These are phyloP conservation scores for Penicillium hordei DNA, from an alignment of 2,329 filamentous ascomycete genomes.

Conservation along the genomic window DNA sequence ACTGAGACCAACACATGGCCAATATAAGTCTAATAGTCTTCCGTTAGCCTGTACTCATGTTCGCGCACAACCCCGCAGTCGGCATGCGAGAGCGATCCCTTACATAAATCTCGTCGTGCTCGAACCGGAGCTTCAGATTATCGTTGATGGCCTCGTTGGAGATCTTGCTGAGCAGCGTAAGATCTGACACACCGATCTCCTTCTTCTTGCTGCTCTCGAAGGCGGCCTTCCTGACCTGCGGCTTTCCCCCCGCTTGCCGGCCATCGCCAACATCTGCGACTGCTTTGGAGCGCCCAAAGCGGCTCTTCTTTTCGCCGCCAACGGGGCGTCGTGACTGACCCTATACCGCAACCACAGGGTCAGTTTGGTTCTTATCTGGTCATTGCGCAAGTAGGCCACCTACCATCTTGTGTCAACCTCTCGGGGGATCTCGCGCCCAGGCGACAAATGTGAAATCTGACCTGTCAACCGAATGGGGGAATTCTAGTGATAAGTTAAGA, in stretches of 20 bases:
- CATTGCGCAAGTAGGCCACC: conserved; percentile 13
- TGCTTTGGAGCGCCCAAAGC: conserved; percentile 45
- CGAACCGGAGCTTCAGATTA: conserved; percentile 96
- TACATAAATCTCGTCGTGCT: conserved; percentile 94
- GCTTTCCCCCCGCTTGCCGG: conserved; percentile 49
- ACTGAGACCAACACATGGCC: conserved; percentile 99
- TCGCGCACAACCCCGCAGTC: conserved; percentile 18
- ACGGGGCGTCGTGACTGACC: conserved; percentile 46
- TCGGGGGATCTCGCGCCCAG: conserved; percentile 32
- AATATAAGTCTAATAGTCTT: conserved; percentile 74
- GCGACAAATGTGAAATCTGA: conserved; percentile 30
- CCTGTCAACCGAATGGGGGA: conserved; percentile 21
- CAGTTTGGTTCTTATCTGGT: conserved; percentile 14
- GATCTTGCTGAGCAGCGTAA: conserved; percentile 96
- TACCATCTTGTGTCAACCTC: conserved; percentile 39
- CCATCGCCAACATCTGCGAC: conserved; percentile 45
- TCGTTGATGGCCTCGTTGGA: conserved; percentile 99
- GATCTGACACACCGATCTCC: conserved; percentile 96
- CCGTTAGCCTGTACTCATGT: conserved; percentile 16
- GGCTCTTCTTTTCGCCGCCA: conserved; percentile 46
- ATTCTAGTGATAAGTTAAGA: neutral
- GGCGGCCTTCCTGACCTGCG: conserved; percentile 88
- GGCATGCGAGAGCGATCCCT: conserved; percentile 31
- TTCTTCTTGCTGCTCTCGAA: conserved; percentile 98
- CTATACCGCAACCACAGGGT: conserved; percentile 27